A percentile compares a stretch with the other conserved stretches of the same genome.
phyloP scores from a whole-genome alignment of 345 rosid species.

The Syzygium aqueum region DNA sequence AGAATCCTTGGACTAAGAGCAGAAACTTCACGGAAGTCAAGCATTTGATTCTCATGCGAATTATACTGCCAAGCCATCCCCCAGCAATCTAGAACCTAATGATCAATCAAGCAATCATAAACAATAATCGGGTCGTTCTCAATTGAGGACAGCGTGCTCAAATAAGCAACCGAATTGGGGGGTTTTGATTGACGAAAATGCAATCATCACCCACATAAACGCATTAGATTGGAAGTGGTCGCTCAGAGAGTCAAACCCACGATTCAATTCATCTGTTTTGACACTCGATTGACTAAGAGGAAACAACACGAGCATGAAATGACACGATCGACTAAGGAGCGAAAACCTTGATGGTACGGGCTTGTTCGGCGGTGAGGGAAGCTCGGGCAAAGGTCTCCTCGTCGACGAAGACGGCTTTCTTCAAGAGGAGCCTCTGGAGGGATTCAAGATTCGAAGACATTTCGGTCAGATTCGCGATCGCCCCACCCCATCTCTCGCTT shows the following conservation, averaged over 20 bases:
- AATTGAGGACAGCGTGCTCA: background rate
- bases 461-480: constrained; percentile 69
- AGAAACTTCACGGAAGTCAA: background rate
- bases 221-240: background rate
- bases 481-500: constrained; percentile 88
- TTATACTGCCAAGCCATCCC: background rate
- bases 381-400: constrained; percentile 83
- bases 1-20: background rate
- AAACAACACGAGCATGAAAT: background rate
- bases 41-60: background rate
- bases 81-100: background rate
- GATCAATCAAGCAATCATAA: background rate
- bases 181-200: background rate
- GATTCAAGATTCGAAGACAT: constrained; percentile 80
- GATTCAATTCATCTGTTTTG: background rate
- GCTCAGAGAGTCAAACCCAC: background rate
- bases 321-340: background rate
- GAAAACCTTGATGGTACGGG: constrained; percentile 79
- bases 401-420: constrained; percentile 90
- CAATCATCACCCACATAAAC: background rate
- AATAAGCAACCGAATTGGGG: background rate
- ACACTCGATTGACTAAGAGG: background rate
- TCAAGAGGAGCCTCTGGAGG: constrained; percentile 72
- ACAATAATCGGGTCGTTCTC: background rate
- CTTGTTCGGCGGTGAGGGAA: constrained; percentile 84